Evolutionary conservation across 345 rosid genomes (phyloP).

Genomic region (Rhodomyrtus tomentosa): DNA sequence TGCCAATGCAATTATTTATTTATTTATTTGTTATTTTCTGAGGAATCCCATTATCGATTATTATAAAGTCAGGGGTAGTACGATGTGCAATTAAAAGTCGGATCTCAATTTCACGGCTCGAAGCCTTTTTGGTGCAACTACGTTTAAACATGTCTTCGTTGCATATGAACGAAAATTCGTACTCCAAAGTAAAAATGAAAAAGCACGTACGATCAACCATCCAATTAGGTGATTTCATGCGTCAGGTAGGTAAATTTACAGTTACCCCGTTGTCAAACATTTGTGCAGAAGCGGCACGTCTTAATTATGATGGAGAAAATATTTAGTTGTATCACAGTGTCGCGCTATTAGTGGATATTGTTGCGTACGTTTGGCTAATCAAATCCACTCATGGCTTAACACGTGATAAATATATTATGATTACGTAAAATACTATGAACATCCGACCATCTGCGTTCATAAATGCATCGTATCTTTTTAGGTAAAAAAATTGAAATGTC

Average conservation of each 20-base stretch:
- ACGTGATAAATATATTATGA: not conserved
- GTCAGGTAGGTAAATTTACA: not conserved
- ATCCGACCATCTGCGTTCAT: not conserved
- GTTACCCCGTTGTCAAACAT: no score
- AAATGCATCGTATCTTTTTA: not conserved
- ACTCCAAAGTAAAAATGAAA: not conserved
- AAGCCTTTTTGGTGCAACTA: not conserved
- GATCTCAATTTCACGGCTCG: not conserved
- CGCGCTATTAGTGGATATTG: not conserved
- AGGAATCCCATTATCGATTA: not conserved
- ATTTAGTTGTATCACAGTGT: not conserved
- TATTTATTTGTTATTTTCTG: not conserved
- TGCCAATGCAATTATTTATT: not conserved
- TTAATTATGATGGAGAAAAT: not conserved
- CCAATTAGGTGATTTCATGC: not conserved
- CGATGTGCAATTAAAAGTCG: not conserved
- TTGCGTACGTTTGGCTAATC: fast-evolving
- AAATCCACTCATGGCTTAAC: not conserved
- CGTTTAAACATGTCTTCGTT: not conserved
- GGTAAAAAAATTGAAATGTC: not conserved
- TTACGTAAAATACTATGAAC: not conserved
- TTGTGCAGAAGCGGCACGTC: not conserved
- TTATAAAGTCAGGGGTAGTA: not conserved
- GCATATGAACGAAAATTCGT: not conserved
- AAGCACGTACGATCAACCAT: not conserved